These are phyloP conservation scores for Stephania japonica DNA, from an alignment of 164 flowering plant species.

Conservation along the genomic window DNA sequence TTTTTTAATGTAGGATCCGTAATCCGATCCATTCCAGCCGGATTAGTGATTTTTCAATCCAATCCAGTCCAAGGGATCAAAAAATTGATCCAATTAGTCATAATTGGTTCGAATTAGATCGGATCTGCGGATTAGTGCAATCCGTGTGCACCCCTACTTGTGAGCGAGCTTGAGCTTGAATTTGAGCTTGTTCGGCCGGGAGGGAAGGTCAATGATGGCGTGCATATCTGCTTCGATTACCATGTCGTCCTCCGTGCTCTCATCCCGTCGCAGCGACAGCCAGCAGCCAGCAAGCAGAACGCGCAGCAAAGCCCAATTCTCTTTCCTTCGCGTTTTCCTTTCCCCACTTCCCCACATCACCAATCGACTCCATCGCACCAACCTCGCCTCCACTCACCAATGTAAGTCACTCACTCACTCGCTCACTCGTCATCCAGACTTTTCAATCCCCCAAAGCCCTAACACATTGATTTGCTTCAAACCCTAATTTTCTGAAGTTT, in stretches of 20 bases:
- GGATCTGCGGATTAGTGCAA: too few species aligned
- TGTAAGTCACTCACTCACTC: conserved; percentile 17
- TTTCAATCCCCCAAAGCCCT: neutral
- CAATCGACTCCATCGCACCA: conserved; percentile 15
- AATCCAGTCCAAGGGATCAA: too few species aligned
- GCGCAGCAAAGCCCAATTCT: conserved; percentile 28
- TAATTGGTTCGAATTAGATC: too few species aligned
- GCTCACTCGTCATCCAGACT: neutral
- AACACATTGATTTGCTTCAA: neutral
- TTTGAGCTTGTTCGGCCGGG: too few species aligned
- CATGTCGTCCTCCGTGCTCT: conserved; percentile 9
- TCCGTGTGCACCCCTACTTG: too few species aligned
- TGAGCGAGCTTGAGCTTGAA: too few species aligned
- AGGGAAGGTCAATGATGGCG: conserved; percentile 8
- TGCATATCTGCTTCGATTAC: conserved; percentile 4
- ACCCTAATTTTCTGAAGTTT: neutral
- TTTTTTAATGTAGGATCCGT: too few species aligned
- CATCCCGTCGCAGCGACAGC: conserved; percentile 17
- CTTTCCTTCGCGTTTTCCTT: conserved; percentile 49
- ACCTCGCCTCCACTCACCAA: conserved; percentile 17
- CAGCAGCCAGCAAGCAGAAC: too few species aligned
- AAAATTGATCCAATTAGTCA: too few species aligned
- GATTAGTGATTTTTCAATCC: too few species aligned
- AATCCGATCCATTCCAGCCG: too few species aligned
- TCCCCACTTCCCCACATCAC: conserved; percentile 27